These are phyloP conservation scores for Laetiporus sulphureus DNA, from an alignment of 1,284 basidiomycete genomes.

Conservation along the genomic window DNA sequence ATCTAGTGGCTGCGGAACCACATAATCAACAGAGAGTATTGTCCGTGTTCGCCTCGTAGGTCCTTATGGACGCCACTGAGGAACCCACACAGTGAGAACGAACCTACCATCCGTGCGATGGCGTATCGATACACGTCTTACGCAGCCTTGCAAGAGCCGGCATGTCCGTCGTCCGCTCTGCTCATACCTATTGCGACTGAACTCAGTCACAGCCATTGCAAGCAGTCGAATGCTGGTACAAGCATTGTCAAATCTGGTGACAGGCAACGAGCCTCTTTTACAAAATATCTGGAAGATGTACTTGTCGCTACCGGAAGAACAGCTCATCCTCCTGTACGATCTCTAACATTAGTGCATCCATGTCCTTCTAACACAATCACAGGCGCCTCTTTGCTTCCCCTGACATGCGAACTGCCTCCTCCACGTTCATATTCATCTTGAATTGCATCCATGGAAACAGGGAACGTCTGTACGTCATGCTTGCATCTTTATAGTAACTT, in stretches of 20 bases:
- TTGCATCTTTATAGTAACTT: neutral
- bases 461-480: conserved; percentile 52
- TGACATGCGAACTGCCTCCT: conserved; percentile 54
- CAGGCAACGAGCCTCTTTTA: conserved; percentile 54
- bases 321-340: conserved; percentile 64
- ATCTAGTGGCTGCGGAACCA: conserved; percentile 62
- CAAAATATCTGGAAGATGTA: conserved; percentile 56
- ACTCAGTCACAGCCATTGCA: conserved; percentile 37
- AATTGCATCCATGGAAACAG: conserved; percentile 59
- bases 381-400: conserved; percentile 71
- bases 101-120: conserved; percentile 51
- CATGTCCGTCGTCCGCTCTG: conserved; percentile 37
- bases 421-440: conserved; percentile 63
- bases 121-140: conserved; percentile 69
- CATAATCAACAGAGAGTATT: conserved; percentile 59
- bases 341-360: too few relatives aligned
- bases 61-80: too few relatives aligned
- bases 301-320: conserved; percentile 61
- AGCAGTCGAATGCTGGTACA: conserved; percentile 59
- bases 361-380: conserved; percentile 5
- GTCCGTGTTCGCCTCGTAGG: conserved; percentile 29
- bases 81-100: conserved; percentile 58
- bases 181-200: conserved; percentile 2
- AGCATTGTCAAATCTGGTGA: conserved; percentile 68
- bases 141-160: conserved; percentile 45